These are phyloP conservation scores for Plasmodium billcollinsi DNA, from an alignment of 169 alveolate species.

Conservation along the genomic window DNA sequence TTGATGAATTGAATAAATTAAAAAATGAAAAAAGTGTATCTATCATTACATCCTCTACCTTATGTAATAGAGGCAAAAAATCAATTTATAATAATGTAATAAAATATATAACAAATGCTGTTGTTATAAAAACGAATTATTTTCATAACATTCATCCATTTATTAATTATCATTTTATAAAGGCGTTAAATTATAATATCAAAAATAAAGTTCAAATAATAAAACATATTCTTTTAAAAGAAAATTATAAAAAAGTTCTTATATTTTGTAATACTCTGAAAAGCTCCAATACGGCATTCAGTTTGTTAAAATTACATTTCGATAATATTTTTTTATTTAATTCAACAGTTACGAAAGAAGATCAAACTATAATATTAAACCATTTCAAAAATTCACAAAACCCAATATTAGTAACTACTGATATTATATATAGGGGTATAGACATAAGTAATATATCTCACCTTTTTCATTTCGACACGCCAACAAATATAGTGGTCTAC, in stretches of 20 bases:
- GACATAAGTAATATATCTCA: slow-evolving; percentile 93
- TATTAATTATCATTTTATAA: slow-evolving; percentile 62
- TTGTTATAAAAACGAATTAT: slow-evolving; percentile 42
- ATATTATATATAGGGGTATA: slow-evolving; percentile 96
- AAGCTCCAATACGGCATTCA: slow-evolving; percentile 44
- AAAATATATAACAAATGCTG: slow-evolving; percentile 27
- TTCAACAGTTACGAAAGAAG: slow-evolving; percentile 56
- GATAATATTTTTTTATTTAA: slow-evolving; percentile 56
- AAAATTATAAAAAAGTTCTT: slow-evolving; percentile 53
- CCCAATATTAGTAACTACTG: slow-evolving; percentile 95
- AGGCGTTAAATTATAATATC: slow-evolving; percentile 17
- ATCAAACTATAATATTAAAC: slow-evolving; percentile 80
- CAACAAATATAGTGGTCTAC: slow-evolving; percentile 90
- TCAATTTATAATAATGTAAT: slow-evolving; percentile 40
- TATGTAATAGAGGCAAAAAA: slow-evolving; percentile 50
- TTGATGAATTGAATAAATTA: slow-evolving; percentile 24
- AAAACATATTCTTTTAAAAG: slow-evolving; percentile 33
- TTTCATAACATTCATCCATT: slow-evolving; percentile 63
- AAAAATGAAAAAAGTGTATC: slow-evolving; percentile 14
- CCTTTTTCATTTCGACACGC: slow-evolving; percentile 95
- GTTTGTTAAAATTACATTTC: slow-evolving; percentile 43
- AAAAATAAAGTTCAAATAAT: slow-evolving; percentile 24
- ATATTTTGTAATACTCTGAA: slow-evolving; percentile 60
- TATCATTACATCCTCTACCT: slow-evolving; percentile 53
- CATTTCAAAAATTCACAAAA: slow-evolving; percentile 90